A percentile compares a stretch with the other conserved stretches of the same genome.
phyloP scores from a whole-genome alignment of 176 grass and related monocot genomes.

The Urochloa ruziziensis region DNA sequence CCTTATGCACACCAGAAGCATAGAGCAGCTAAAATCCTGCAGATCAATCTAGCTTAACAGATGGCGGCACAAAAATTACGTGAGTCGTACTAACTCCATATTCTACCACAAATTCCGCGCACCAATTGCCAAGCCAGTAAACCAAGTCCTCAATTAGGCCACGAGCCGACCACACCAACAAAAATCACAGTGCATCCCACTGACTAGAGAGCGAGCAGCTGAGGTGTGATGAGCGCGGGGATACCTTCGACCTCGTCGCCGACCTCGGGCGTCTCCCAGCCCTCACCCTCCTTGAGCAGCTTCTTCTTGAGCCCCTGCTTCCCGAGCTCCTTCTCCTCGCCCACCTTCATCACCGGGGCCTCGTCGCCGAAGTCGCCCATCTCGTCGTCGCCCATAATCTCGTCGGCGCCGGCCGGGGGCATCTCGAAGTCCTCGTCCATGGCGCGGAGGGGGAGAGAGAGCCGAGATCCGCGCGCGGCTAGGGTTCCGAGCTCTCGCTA shows the following conservation, averaged over 20 bases:
- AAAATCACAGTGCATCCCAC: background rate
- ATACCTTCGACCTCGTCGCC: constrained; percentile 98
- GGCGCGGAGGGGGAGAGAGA: background rate
- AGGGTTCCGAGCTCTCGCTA: constrained; percentile 29
- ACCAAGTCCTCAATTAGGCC: background rate
- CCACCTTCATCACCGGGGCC: constrained; percentile 56
- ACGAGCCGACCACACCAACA: background rate
- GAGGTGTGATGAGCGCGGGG: background rate
- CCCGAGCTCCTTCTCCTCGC: constrained; percentile 97
- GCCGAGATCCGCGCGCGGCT: constrained; percentile 16
- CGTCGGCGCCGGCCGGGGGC: constrained; percentile 51
- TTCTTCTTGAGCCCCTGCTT: constrained; percentile 95
- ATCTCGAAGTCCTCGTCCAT: constrained; percentile 96
- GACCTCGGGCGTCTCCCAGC: constrained; percentile 80
- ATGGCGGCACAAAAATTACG: background rate
- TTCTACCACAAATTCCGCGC: background rate
- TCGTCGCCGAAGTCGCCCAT: constrained; percentile 60
- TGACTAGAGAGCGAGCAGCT: background rate
- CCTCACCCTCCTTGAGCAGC: constrained; percentile 82
- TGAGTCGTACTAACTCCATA: background rate
- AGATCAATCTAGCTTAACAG: background rate
- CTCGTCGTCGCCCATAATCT: constrained; percentile 51
- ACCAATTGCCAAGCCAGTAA: background rate
- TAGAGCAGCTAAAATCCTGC: background rate
- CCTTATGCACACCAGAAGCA: background rate